phyloP scores from a whole-genome alignment of 768 basidiomycete genomes.

The Phaeotremella skinneri region DNA sequence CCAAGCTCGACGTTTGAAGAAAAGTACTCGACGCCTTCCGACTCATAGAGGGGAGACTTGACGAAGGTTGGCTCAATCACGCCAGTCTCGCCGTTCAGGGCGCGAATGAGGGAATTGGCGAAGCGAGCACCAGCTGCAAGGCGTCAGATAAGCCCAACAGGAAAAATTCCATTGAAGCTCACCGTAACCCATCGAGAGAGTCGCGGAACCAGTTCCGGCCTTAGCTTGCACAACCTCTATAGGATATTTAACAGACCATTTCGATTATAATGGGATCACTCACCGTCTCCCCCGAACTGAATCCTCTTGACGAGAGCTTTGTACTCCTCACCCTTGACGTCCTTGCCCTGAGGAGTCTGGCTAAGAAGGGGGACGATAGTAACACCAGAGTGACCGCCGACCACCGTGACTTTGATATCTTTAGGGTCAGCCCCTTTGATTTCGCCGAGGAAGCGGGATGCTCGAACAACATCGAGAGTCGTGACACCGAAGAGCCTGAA shows the following conservation, averaged over 20 bases:
- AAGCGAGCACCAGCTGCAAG: constrained; percentile 75
- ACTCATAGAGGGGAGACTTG: constrained; percentile 63
- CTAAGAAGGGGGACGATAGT: constrained; percentile 94
- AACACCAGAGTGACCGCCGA: constrained; percentile 78
- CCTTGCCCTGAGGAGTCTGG: constrained; percentile 68
- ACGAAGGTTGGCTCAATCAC: constrained; percentile 82
- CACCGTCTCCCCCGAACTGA: constrained; percentile 86
- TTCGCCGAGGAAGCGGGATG: constrained; percentile 92
- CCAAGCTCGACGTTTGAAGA: constrained; percentile 84
- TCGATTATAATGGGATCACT: not conserved
- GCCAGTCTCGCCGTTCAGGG: constrained; percentile 81
- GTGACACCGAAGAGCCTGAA: constrained; percentile 95
- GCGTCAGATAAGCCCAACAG: not conserved
- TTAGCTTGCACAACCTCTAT: constrained; percentile 92
- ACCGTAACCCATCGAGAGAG: constrained; percentile 87
- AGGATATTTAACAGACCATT: not conserved
- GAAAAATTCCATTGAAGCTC: not conserved
- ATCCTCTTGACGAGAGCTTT: constrained; percentile 75
- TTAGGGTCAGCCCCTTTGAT: constrained; percentile 58
- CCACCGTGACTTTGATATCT: constrained; percentile 70
- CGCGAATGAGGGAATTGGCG: constrained; percentile 74
- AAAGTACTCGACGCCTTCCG: constrained; percentile 81
- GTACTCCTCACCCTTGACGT: constrained; percentile 40
- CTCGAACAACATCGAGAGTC: constrained; percentile 93
- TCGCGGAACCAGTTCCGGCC: constrained; percentile 87